A percentile compares a stretch with the other conserved stretches of the same genome.
phyloP scores from a whole-genome alignment of 345 rosid genomes.

The Heritiera fomes region DNA sequence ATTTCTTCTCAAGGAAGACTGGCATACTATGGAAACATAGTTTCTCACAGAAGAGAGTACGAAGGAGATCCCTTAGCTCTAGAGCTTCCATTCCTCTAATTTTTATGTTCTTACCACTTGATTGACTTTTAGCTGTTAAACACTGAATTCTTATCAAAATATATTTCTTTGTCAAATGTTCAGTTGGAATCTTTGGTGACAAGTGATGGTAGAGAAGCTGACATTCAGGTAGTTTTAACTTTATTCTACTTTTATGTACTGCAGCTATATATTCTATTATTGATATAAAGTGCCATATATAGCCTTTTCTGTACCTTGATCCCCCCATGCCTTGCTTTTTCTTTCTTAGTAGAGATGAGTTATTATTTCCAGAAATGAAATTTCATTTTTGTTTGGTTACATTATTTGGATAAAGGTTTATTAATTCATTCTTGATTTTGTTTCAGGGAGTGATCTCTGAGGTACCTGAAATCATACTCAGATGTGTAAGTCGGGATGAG shows the following conservation, averaged over 20 bases:
- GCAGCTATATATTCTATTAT: not conserved
- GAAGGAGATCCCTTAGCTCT: not conserved
- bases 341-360: not conserved
- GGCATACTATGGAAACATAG: not conserved
- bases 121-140: conserved; percentile 6
- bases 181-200: conserved; percentile 84
- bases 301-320: not conserved
- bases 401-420: not conserved
- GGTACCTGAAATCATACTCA: conserved; percentile 92
- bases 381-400: not conserved
- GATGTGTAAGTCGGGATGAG: conserved; percentile 93
- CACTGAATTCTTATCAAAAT: not conserved
- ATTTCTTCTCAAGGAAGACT: not conserved
- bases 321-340: not conserved
- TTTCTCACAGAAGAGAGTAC: not conserved
- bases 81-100: not conserved
- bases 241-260: not conserved
- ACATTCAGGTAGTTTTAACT: conserved; percentile 66
- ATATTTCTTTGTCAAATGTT: conserved; percentile 29
- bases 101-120: not conserved
- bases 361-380: not conserved
- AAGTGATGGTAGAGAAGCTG: conserved; percentile 72
- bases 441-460: conserved; percentile 76
- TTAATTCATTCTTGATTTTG: not conserved
- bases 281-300: not conserved